Base-by-base conservation (phyloP, 1,284 basidiomycete genomes). In the Pterulicium gracile region DNA sequence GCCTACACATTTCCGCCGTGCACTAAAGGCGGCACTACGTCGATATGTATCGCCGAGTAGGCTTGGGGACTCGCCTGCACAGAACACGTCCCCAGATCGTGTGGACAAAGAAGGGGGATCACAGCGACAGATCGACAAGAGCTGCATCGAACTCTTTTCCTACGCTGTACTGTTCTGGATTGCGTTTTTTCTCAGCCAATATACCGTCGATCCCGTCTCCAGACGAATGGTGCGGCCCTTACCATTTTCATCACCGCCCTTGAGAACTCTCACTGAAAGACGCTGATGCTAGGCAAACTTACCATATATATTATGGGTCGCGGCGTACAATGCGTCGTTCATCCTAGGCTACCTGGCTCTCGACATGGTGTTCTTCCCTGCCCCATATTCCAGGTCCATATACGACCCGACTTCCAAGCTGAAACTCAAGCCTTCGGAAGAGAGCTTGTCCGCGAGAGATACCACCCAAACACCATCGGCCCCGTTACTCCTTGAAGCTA, bases 281-380 rank as follows among this genome's bases (percentile, higher is more conserved):
- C 10, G 27, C 46, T 47, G 48, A 15, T 3, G 14, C 13, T 23
- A 94, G 90, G 86, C 84, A 41, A 98, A 98, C 57, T 55, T 91
- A 19, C 73, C 84, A 1, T 98, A 99, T 61, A 80, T 95, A 35
- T 62, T 93, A 19, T 98, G 93, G 92, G 77, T 88, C 4, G 75
- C 77, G 0, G 93, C 91, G 1, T 96, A 82, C 76, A 98, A 98
- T 62, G 81, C 85, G 0, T 75, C 81, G 1, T 93, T 94, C 65
- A 67, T 98, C 17, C 70, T 92, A 5, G 79, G 77, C 1, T 96
- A 97, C 61, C 69, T 93, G 42, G 52, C 81, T 17, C 65, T 97
- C 23, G 89, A 95, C 56, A 69, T 83, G 44, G 55, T 70, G 39
- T 80, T 87, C 57, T 82, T 81, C 58, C 72, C 78, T 12, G 64